Conservation (phyloP, 495 filamentous ascomycete genomes). For the Bathelium albidoporum region DNA sequence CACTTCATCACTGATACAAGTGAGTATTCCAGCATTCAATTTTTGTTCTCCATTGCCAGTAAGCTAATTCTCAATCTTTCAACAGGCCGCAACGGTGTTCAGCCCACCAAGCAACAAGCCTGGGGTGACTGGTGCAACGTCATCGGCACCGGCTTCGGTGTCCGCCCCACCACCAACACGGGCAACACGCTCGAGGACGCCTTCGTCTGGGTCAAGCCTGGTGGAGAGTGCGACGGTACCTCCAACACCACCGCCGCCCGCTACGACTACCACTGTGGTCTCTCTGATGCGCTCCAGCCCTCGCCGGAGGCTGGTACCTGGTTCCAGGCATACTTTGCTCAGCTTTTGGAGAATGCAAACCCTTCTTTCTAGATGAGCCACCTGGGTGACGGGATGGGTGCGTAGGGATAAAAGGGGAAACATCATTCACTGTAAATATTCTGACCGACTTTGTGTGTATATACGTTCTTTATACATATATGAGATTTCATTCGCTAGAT, state of each 20-base stretch:
- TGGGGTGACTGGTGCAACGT: constrained; percentile 86
- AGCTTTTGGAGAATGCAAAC: constrained; percentile 46
- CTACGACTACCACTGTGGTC: constrained; percentile 66
- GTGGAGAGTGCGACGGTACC: constrained; percentile 73
- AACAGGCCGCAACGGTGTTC: constrained; percentile 53
- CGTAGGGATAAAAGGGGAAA: neutral
- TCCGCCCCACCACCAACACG: constrained; percentile 53
- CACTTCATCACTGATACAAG: constrained; percentile 63
- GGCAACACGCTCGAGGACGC: constrained; percentile 55
- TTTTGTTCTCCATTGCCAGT: neutral
- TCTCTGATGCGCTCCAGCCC: constrained; percentile 47
- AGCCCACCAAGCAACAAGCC: constrained; percentile 49
- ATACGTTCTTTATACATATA: neutral
- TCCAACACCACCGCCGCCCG: constrained; percentile 48
- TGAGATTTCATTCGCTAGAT: too few relatives aligned
- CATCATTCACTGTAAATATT: neutral
- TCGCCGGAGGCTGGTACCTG: constrained; percentile 70
- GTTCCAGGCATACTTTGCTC: constrained; percentile 73
- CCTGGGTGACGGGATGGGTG: neutral
- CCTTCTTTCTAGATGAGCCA: neutral
- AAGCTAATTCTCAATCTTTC: neutral
- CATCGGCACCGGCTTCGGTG: constrained; percentile 63
- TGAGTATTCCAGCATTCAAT: too few relatives aligned
- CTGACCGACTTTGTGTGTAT: neutral
- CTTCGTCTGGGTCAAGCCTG: constrained; percentile 79